These are phyloP conservation scores for Trichoderma koningiopsis DNA, from an alignment of 2,329 filamentous ascomycete species.

Conservation along the genomic window DNA sequence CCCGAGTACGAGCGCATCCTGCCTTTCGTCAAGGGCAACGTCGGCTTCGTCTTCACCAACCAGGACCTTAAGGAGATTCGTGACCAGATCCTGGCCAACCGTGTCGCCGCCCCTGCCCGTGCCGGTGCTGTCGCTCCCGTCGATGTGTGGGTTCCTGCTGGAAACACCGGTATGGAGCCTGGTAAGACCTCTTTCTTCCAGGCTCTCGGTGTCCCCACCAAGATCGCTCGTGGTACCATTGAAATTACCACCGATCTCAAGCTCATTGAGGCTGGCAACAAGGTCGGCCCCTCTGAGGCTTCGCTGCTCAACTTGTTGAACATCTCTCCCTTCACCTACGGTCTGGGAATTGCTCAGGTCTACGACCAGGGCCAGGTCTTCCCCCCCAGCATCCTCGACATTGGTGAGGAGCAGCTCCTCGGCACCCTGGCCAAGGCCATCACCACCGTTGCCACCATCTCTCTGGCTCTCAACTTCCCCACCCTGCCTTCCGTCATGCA, in stretches of 20 bases:
- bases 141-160: conserved; percentile 94
- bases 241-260: conserved; percentile 98
- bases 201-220: conserved; percentile 99
- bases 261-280: conserved; percentile 88
- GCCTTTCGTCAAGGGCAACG: conserved; percentile 93
- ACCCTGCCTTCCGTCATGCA: conserved; percentile 95
- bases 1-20: conserved; percentile 99
- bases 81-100: conserved; percentile 94
- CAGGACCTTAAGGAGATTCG: conserved; percentile 86
- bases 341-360: conserved; percentile 93
- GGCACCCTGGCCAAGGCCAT: conserved; percentile 79
- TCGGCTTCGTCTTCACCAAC: conserved; percentile 99
- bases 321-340: conserved; percentile 99
- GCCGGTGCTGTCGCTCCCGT: conserved; percentile 91
- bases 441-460: conserved; percentile 84
- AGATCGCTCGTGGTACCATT: conserved; percentile 99
- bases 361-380: conserved; percentile 98
- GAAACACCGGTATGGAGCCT: conserved; percentile 99
- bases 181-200: conserved; percentile 99
- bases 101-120: conserved; percentile 95
- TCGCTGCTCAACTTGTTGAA: conserved; percentile 99
- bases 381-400: conserved; percentile 81
- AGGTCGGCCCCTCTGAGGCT: conserved; percentile 98
- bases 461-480: conserved; percentile 91
- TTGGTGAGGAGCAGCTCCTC: conserved; percentile 92